Evolutionary conservation across 768 basidiomycete genomes (phyloP).

Genomic region (Tylopilus felleus): DNA sequence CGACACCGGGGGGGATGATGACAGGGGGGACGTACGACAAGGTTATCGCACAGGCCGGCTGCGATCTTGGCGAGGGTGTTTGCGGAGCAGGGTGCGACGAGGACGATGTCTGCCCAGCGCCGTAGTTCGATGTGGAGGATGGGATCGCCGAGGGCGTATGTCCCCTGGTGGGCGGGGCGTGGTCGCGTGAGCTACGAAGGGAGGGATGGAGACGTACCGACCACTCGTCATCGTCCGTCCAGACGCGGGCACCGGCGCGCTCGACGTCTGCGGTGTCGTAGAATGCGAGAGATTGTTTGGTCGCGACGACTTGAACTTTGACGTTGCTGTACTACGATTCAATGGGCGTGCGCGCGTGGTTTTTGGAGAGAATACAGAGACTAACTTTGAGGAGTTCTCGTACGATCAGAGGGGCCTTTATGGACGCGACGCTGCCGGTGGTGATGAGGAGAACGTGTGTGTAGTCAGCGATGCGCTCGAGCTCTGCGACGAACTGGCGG

Average conservation of each 20-base stretch:
- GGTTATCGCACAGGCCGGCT: conserved; percentile 84
- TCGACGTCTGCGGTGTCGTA: conserved; percentile 56
- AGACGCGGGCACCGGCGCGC: conserved; percentile 57
- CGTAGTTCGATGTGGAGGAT: conserved; percentile 95
- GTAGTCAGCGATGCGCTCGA: conserved; percentile 25
- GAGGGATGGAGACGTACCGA: conserved; percentile 45
- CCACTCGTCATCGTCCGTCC: conserved; percentile 95
- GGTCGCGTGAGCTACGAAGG: neutral
- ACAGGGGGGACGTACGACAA: conserved; percentile 53
- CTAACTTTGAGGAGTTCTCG: conserved; percentile 64
- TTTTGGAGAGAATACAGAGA: conserved; percentile 13
- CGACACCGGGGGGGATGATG: too few relatives aligned
- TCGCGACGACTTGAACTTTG: conserved; percentile 79
- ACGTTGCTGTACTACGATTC: conserved; percentile 63
- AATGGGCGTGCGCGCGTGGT: neutral
- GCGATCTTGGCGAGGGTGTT: conserved; percentile 95
- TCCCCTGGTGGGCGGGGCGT: conserved; percentile 43
- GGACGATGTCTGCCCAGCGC: conserved; percentile 92
- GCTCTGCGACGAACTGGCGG: conserved; percentile 26
- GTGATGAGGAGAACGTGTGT: conserved; percentile 78
- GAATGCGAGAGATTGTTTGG: conserved; percentile 74
- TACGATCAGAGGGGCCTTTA: conserved; percentile 91
- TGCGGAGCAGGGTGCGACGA: conserved; percentile 95
- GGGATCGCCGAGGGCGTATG: conserved; percentile 79
- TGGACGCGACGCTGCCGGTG: conserved; percentile 93